phyloP scores from a whole-genome alignment of 306 rosid genomes.

The Senna tora region DNA sequence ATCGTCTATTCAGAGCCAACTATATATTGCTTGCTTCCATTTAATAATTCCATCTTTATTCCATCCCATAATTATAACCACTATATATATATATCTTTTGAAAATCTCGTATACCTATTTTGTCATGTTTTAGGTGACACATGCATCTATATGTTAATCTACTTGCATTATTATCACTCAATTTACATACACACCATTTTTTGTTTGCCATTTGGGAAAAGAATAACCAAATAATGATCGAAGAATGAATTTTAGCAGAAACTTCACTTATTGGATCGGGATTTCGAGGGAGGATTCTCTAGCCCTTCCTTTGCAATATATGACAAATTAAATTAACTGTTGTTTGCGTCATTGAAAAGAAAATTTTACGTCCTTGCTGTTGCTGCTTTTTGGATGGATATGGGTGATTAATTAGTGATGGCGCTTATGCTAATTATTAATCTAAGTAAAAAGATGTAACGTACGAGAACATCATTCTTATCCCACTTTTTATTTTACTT shows the following conservation, averaged over 20 bases:
- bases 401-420: background rate
- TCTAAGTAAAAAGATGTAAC: background rate
- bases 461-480: background rate
- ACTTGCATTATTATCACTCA: no score
- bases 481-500: background rate
- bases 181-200: no score
- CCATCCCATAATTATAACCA: background rate
- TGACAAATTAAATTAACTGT: no score
- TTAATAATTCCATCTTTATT: constrained; percentile 20
- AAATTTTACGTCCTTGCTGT: background rate
- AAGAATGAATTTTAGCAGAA: no score
- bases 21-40: constrained; percentile 17
- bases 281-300: no score
- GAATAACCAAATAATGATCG: background rate
- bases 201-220: background rate
- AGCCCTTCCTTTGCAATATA: background rate
- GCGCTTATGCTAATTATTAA: background rate
- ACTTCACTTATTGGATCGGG: no score
- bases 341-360: background rate
- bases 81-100: constrained; percentile 15
- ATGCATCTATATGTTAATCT: background rate
- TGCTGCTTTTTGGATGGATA: background rate
- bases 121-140: constrained; percentile 18
- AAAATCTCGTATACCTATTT: background rate
- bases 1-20: constrained; percentile 34